Conservation (phyloP, 2,329 filamentous ascomycete species). For the Aspergillus pseudoviridinutans region DNA sequence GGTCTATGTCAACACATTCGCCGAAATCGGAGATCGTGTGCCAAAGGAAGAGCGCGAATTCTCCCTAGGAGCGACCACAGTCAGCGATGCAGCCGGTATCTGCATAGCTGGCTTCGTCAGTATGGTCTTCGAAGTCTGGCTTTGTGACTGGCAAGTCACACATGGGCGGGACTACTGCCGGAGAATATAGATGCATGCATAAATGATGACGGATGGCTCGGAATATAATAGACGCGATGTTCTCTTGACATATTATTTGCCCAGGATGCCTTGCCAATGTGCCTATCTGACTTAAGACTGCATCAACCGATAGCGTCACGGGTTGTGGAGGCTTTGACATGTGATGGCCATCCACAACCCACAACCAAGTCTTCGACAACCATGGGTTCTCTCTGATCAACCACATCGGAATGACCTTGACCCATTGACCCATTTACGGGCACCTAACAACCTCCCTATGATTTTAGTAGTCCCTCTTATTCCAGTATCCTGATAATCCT, state of each 20-base stretch:
- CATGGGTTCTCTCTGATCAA: not conserved
- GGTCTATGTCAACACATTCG: conserved; percentile 95
- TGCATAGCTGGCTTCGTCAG: conserved; percentile 81
- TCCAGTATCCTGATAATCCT: not conserved
- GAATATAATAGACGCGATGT: not conserved
- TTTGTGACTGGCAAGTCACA: conserved; percentile 82
- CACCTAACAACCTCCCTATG: not conserved
- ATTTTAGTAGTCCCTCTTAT: not conserved
- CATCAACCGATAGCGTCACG: not conserved
- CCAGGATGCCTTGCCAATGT: not conserved
- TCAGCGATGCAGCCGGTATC: conserved; percentile 88
- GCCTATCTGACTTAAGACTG: not conserved
- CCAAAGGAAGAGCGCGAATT: conserved; percentile 79
- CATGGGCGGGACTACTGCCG: conserved; percentile 73
- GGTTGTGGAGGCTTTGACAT: not conserved
- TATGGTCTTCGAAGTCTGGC: conserved; percentile 73
- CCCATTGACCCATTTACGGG: not conserved
- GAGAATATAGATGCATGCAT: conserved; percentile 30
- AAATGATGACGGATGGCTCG: not conserved
- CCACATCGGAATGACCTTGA: not conserved
- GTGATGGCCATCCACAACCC: not conserved
- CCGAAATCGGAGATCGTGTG: conserved; percentile 84
- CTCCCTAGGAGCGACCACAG: conserved; percentile 81
- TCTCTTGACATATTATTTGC: not conserved
- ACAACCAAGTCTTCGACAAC: not conserved